phyloP scores from a whole-genome alignment of 768 basidiomycete species.

The Amanita pseudoporphyria region DNA sequence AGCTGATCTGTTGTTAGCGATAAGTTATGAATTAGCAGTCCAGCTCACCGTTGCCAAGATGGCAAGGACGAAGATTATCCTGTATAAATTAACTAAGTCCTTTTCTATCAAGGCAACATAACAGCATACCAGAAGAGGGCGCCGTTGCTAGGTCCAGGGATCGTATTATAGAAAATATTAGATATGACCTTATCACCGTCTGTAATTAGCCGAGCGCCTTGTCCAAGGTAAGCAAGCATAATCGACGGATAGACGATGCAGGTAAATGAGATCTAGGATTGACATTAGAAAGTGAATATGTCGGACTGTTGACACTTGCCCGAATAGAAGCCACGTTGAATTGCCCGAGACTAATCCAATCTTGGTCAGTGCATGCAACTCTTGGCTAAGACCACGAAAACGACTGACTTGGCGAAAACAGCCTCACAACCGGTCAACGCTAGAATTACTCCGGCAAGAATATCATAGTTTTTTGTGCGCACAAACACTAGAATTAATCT shows the following conservation, averaged over 20 bases:
- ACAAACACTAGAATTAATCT: conserved; percentile 40
- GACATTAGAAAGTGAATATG: background rate
- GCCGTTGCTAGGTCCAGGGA: conserved; percentile 47
- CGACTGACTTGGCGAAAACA: conserved; percentile 51
- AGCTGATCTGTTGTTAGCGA: conserved; percentile 23
- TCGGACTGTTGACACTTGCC: conserved; percentile 17
- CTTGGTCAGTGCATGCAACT: background rate
- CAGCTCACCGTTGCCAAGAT: conserved; percentile 49
- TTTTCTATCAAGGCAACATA: background rate
- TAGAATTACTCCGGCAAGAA: conserved; percentile 54
- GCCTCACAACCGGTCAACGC: conserved; percentile 66
- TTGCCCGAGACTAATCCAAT: conserved; percentile 43
- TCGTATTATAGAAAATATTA: conserved; percentile 56
- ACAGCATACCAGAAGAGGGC: conserved; percentile 46
- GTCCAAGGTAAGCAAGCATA: conserved; percentile 59
- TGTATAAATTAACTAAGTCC: conserved; percentile 12
- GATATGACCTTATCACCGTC: conserved; percentile 38
- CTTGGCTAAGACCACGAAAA: background rate
- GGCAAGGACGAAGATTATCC: conserved; percentile 55
- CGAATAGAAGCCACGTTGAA: conserved; percentile 55
- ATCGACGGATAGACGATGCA: conserved; percentile 49
- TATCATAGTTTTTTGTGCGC: conserved; percentile 49
- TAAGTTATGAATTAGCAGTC: background rate
- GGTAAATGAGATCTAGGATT: conserved; percentile 37
- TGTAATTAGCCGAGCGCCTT: conserved; percentile 51